Evolutionary conservation across 768 basidiomycete genomes (phyloP), one percentile per base, ranked within the genome.

Genomic region (Calvatia gigantea): DNA sequence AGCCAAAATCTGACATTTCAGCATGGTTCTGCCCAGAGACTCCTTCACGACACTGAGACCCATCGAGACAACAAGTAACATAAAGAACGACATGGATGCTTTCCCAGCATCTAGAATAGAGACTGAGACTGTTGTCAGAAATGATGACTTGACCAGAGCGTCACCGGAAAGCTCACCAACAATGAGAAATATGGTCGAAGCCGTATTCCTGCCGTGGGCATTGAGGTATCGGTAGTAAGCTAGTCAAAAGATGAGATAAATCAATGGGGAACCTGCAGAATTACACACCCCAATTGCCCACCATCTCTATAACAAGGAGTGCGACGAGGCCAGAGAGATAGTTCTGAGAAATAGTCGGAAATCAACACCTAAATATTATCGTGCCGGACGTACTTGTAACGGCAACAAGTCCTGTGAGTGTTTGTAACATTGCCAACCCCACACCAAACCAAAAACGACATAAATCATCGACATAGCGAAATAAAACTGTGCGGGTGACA

Each of bases 151-250:
- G 17, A 15, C 17, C 21, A 3, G 47, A 19, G 27, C 43, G 27
- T 25, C 41, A 21, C 14, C 6, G 43, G 27, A 32, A 15, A 11
- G 70, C 87, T 64, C 53, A 88, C 92, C 91, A 59, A 98, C 89
- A 56, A 98, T 89, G 41, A 99, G 85, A 73, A 98, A 96, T n/a
- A 88, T 82, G 1, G 85, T 89, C 0, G 94, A 85, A 21, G 89
- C 77, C 2, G 84, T 76, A 38, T 84, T 80, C 61, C 76, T 85
- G 15, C 86, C 89, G 59, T 93, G 89, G 2, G 87, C 87, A 67
- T 98, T 98, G 60, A 98, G 83, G 69, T 94, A 98, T 53, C 93
- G 84, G 68, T 98, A 97, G 71, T 98, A 99, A 2, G 83, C 94
- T 88, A 64, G 42, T 51, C 28, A 60, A 27, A 15, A 51, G 14